Percentiles rank a stretch among this genome's conserved stretches.
Conservation (phyloP, 139 green algal genomes). For the Trebouxia sp. region DNA sequence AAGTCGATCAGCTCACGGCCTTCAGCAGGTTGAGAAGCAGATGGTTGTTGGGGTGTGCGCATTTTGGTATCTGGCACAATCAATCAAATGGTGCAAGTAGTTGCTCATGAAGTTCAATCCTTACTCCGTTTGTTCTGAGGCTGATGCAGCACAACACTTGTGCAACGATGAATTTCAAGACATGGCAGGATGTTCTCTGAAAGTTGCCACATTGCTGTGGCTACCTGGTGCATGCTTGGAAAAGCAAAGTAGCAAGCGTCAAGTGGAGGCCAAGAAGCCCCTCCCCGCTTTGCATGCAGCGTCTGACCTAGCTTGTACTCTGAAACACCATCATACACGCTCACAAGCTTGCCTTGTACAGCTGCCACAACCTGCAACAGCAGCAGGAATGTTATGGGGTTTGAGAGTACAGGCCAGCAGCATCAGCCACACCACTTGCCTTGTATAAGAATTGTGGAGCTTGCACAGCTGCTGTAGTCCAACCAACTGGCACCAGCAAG, state of each 20-base stretch:
- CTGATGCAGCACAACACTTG: background rate
- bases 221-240: background rate
- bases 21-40: no score
- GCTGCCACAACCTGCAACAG: constrained; percentile 15
- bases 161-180: background rate
- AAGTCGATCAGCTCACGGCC: no score
- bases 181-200: background rate
- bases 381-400: background rate
- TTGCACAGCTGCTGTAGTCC: background rate
- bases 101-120: no score
- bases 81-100: no score
- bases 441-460: background rate
- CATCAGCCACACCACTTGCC: background rate
- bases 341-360: constrained; percentile 17
- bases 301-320: constrained; percentile 14
- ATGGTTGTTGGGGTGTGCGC: no score
- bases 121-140: no score
- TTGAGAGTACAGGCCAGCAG: background rate
- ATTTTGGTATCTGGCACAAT: no score
- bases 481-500: background rate
- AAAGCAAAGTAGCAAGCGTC: constrained; percentile 28
- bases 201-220: no score
- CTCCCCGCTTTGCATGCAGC: constrained; percentile 24
- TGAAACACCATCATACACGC: constrained; percentile 6
- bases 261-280: constrained; percentile 13